A percentile compares a stretch with the other conserved stretches of the same genome.
phyloP scores from a whole-genome alignment of 192 early-diverging fungal species.

The Backusella macrospora region DNA sequence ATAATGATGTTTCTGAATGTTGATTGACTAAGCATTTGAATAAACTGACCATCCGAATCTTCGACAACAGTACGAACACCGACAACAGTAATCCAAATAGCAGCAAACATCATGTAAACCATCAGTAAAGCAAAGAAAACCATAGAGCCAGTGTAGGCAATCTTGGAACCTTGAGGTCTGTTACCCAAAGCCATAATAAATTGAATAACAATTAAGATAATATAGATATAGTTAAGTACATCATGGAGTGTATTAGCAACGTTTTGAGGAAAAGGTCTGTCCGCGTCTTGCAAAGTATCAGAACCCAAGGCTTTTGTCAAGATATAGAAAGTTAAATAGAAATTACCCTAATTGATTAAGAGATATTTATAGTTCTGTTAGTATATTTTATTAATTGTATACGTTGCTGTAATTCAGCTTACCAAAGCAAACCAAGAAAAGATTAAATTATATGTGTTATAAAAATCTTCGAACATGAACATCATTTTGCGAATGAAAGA shows the following conservation, averaged over 20 bases:
- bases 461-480: conserved; percentile 77
- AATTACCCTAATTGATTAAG: conserved; percentile 58
- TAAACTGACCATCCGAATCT: conserved; percentile 53
- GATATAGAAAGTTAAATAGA: conserved; percentile 63
- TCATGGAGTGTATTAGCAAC: conserved; percentile 45
- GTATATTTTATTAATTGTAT: not conserved
- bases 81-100: conserved; percentile 66
- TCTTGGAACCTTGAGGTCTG: conserved; percentile 83
- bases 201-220: conserved; percentile 74
- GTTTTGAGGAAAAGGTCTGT: conserved; percentile 42
- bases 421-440: conserved; percentile 92
- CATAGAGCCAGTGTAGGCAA: conserved; percentile 74
- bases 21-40: conserved; percentile 66
- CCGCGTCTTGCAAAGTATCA: conserved; percentile 5
- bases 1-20: conserved; percentile 68
- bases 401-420: conserved; percentile 17
- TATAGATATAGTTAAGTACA: conserved; percentile 48
- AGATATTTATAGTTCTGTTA: not conserved
- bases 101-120: conserved; percentile 83
- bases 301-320: conserved; percentile 51
- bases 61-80: conserved; percentile 60
- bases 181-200: conserved; percentile 94
- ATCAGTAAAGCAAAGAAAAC: conserved; percentile 87
- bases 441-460: conserved; percentile 81
- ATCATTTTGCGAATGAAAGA: conserved; percentile 68